These are phyloP conservation scores for Canariomyces notabilis DNA, from an alignment of 2,329 filamentous ascomycete species.

Conservation along the genomic window DNA sequence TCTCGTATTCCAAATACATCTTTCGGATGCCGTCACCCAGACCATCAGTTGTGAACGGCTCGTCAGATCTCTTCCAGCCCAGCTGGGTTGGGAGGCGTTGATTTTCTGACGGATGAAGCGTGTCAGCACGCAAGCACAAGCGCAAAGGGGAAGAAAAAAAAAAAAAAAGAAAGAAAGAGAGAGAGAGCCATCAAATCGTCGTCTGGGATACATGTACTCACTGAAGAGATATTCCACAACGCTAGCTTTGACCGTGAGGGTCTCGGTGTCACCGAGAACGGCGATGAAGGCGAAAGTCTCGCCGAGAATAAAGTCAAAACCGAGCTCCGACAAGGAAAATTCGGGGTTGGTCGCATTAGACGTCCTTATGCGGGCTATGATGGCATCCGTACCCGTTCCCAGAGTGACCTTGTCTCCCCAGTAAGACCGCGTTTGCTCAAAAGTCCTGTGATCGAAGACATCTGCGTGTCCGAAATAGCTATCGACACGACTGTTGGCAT, in stretches of 20 bases:
- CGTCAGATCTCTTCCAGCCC: constrained; percentile 17
- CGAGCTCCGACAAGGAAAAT: constrained; percentile 40
- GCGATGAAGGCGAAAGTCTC: constrained; percentile 48
- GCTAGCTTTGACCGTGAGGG: constrained; percentile 35
- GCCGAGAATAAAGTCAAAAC: constrained; percentile 43
- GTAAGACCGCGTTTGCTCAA: constrained; percentile 40
- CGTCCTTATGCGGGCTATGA: constrained; percentile 39
- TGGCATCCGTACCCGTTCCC: constrained; percentile 41
- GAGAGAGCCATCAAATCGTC: too few species aligned
- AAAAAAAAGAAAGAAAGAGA: constrained; percentile 1
- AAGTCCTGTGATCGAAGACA: constrained; percentile 48
- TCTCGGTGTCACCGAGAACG: constrained; percentile 40
- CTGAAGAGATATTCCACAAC: constrained; percentile 44
- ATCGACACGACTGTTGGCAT: constrained; percentile 11
- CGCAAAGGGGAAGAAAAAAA: background rate
- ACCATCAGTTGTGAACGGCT: background rate
- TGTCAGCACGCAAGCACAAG: background rate
- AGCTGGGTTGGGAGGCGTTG: constrained; percentile 21
- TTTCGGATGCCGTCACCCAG: background rate
- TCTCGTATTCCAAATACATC: background rate
- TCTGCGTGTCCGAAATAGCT: constrained; percentile 43
- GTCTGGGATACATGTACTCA: constrained; percentile 27
- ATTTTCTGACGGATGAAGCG: constrained; percentile 18
- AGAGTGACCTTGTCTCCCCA: constrained; percentile 41
- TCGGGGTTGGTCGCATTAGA: constrained; percentile 44